phyloP scores from a whole-genome alignment of 306 rosid genomes.

The Dryas octopetala region DNA sequence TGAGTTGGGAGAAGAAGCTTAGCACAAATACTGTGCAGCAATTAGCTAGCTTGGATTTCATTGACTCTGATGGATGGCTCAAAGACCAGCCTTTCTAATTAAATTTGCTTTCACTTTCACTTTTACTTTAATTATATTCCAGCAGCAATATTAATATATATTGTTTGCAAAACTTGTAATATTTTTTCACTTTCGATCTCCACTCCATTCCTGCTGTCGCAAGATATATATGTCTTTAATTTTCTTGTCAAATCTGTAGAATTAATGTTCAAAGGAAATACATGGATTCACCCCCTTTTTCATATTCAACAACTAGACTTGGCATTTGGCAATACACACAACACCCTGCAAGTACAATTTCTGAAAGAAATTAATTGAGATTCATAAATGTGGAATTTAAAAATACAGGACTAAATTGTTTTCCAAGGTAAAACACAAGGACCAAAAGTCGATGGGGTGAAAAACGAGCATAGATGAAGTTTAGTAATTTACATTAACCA shows the following conservation, averaged over 20 bases:
- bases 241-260: neutral
- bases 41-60: constrained; percentile 35
- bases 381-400: no score
- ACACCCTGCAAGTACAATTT: no score
- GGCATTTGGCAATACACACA: no score
- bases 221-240: neutral
- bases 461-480: no score
- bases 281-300: neutral
- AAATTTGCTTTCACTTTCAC: neutral
- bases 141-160: neutral
- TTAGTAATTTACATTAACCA: no score
- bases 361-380: no score
- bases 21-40: constrained; percentile 5
- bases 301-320: no score
- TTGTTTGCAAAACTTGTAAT: neutral
- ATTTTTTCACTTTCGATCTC: neutral
- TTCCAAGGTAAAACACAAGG: no score
- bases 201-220: neutral
- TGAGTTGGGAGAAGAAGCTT: constrained; percentile 53
- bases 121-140: no score
- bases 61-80: constrained; percentile 63
- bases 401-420: no score
- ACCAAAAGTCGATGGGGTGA: no score
- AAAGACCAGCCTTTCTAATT: constrained; percentile 27
- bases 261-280: neutral